Evolutionary conservation across 305 asterid genomes (phyloP), one percentile per base, ranked within the genome.

Genomic region (Solanum hybrid): DNA sequence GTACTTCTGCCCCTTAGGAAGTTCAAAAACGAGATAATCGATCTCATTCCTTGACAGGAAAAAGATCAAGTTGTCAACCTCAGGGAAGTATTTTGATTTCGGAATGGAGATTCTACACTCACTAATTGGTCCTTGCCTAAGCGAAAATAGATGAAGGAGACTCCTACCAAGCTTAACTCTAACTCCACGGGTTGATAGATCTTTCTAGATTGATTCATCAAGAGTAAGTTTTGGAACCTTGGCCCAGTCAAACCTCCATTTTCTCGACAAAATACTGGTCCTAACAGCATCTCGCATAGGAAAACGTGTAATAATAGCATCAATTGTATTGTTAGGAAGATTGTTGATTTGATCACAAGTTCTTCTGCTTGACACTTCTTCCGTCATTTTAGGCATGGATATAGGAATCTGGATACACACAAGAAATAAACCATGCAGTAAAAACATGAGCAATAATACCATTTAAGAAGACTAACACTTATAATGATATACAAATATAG

Each of bases 161-260:
- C 56, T 27, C 51, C 51, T 19, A 17, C 10, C 26, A 56, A 76
- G 34, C 35, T 88, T 29, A 10, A 7, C 29, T 29, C 86, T 10
- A 14, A 8, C 66, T 56, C n/a, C 7, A 56, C 9, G 12, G 19
- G 37, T 75, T 31, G 79, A 75, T 29, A 75, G 32, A 32, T 29
- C 32, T 29, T 75, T 19, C 79, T n/a, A 75, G 79, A 29, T 37
- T 31, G 37, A 42, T 42, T 75, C 37, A 75, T 75, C 79, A 31
- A 75, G 79, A 12, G 79, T 73, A 14, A 75, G n/a, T 84, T 89
- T n/a, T 13, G 73, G 36, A 56, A 77, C 9, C 26, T 11, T 60
- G 12, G 19, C 12, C 87, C 78, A 90, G 19, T 37, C 69, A 66
- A 78, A 86, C 51, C 87, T 40, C 89, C 89, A 86, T 37, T 86